phyloP scores from a whole-genome alignment of 345 rosid genomes.

The Euphorbia peplus region DNA sequence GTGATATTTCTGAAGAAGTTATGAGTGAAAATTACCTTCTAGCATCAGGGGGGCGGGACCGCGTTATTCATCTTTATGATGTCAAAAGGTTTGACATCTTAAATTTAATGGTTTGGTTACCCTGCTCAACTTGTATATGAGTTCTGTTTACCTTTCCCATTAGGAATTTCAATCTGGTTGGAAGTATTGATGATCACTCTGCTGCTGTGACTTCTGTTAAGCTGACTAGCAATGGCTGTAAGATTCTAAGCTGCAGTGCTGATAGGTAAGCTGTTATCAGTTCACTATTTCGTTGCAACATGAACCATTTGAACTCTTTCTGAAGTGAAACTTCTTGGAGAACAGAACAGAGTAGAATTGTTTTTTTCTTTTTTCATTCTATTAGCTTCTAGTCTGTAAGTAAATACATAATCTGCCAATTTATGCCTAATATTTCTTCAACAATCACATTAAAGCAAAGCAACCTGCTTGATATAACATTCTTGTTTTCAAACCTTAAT shows the following conservation, averaged over 20 bases:
- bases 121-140: constrained; percentile 16
- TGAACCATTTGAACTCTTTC: constrained; percentile 3
- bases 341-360: neutral
- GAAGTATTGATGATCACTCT: constrained; percentile 58
- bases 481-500: neutral
- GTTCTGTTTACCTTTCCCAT: constrained; percentile 22
- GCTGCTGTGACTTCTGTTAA: constrained; percentile 77
- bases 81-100: constrained; percentile 51
- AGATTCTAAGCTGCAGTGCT: constrained; percentile 71
- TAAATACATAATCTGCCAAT: constrained; percentile 3
- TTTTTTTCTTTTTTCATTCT: constrained; percentile 2
- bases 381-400: constrained; percentile 3
- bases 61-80: constrained; percentile 66
- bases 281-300: neutral
- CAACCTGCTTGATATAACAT: neutral
- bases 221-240: constrained; percentile 50
- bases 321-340: neutral
- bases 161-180: constrained; percentile 73
- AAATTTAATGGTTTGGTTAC: constrained; percentile 17
- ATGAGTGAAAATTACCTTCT: constrained; percentile 49
- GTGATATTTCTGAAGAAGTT: constrained; percentile 31
- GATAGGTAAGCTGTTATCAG: constrained; percentile 51
- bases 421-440: constrained; percentile 7
- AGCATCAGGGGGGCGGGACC: constrained; percentile 71
- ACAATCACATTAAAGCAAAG: constrained; percentile 10